A percentile compares a stretch with the other conserved stretches of the same genome.
Evolutionary conservation across 176 grass and related monocot genomes (phyloP).

Genomic region (Musa beccarii): DNA sequence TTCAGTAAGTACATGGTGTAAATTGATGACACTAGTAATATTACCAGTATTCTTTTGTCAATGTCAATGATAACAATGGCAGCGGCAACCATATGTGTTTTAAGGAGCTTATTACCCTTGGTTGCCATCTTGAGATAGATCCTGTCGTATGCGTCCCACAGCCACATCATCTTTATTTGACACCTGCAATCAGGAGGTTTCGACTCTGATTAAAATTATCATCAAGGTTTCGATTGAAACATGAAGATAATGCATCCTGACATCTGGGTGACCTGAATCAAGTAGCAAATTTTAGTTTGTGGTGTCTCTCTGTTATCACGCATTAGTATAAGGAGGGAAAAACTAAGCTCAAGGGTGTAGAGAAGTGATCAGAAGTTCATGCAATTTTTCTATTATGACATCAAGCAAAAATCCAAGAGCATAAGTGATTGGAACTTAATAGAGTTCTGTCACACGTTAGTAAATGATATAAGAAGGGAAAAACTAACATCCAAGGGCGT

Average conservation of each 20-base stretch:
- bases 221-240: background rate
- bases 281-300: too few relatives aligned
- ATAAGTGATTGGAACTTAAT: too few relatives aligned
- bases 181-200: constrained; percentile 39
- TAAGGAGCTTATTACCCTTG: constrained; percentile 40
- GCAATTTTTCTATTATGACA: too few relatives aligned
- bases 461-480: background rate
- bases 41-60: too few relatives aligned
- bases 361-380: too few relatives aligned
- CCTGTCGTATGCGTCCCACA: constrained; percentile 83
- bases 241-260: background rate
- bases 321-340: too few relatives aligned
- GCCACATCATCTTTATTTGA: constrained; percentile 91
- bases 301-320: too few relatives aligned
- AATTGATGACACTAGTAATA: background rate
- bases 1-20: background rate
- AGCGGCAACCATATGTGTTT: too few relatives aligned
- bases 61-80: background rate
- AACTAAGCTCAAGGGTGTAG: too few relatives aligned
- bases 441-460: background rate
- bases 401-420: too few relatives aligned
- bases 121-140: constrained; percentile 76
- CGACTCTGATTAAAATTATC: background rate
- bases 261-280: background rate
- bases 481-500: constrained; percentile 63